These are phyloP conservation scores for Saccharomyces jurei DNA, from an alignment of 805 yeast species.

Conservation along the genomic window DNA sequence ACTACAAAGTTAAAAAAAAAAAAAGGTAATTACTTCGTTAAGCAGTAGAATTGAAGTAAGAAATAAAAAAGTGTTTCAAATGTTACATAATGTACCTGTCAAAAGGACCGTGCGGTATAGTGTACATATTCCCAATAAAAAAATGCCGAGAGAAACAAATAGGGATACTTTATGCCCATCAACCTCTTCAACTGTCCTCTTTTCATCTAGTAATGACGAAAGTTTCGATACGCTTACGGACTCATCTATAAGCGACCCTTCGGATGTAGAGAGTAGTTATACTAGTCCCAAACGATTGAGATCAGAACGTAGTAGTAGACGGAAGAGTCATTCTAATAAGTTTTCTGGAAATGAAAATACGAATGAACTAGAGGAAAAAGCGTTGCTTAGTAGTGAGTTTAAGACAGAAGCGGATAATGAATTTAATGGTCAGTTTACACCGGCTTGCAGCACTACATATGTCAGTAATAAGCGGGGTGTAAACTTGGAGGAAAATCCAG, in stretches of 20 bases:
- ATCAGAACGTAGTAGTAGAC: constrained; percentile 12
- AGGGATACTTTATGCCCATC: background rate
- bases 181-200: background rate
- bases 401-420: background rate
- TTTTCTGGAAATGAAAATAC: background rate
- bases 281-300: constrained; percentile 10
- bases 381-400: background rate
- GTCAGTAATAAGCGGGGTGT: background rate
- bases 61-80: background rate
- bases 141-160: background rate
- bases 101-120: background rate
- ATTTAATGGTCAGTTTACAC: background rate
- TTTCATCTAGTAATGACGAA: background rate
- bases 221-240: constrained; percentile 25
- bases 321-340: constrained; percentile 19
- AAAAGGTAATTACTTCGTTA: background rate
- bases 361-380: background rate
- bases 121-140: background rate
- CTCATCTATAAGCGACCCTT: constrained; percentile 33
- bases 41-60: background rate
- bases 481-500: background rate
- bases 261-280: constrained; percentile 26
- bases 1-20: background rate
- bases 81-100: background rate
- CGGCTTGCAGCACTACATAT: background rate